Base-by-base conservation (phyloP, 1,284 basidiomycete species). In the Entoloma clypeatum region DNA sequence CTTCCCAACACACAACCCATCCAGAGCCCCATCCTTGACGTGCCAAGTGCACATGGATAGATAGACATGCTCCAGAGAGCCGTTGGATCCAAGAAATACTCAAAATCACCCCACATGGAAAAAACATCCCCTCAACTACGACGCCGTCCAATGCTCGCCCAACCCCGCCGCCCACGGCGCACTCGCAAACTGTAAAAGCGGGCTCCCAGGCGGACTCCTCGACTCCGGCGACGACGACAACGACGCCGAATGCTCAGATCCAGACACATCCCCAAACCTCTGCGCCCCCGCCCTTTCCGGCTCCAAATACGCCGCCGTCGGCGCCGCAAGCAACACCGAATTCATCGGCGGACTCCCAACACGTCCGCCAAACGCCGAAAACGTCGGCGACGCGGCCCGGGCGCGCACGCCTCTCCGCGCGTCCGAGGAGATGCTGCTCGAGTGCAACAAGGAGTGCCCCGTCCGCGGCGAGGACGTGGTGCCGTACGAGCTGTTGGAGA, bases 381-480 rank as follows among this genome's bases (percentile, higher is more conserved):
- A 41, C 5, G 60, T 53, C 7, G 48, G 48, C 18, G 52, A 52
- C 10, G 27, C 40, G n/a, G n/a, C n/a, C n/a, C n/a, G n/a, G n/a
- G 23, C 24, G 5, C 26, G 36, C 31, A 43, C 45, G 11, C 57
- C 59, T 30, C 55, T 60, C 19, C 71, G 65, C 13, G 69, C 74
- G 41, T 74, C 71, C 1, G 71, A 74, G 3, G 74, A 72, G 35
- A 80, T 56, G 31, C 78, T 79, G 16, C 65, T 67, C 1, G 72
- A 71, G 43, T 68, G 68, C 1, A 59, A 54, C 11, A 77, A 57
- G 0, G 77, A 78, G 24, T 54, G 60, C 11, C 64, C 64, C 27
- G 69, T 71, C 44, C 65, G 72, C 4, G 68, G 62, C 4, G 77
- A 77, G 1, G 75, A 77, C 39, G 66, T 51, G 2, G 66, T 79